A percentile compares a stretch with the other conserved stretches of the same genome.
phyloP scores from a whole-genome alignment of 495 filamentous ascomycete species.

The Endocarpon pusillum region DNA sequence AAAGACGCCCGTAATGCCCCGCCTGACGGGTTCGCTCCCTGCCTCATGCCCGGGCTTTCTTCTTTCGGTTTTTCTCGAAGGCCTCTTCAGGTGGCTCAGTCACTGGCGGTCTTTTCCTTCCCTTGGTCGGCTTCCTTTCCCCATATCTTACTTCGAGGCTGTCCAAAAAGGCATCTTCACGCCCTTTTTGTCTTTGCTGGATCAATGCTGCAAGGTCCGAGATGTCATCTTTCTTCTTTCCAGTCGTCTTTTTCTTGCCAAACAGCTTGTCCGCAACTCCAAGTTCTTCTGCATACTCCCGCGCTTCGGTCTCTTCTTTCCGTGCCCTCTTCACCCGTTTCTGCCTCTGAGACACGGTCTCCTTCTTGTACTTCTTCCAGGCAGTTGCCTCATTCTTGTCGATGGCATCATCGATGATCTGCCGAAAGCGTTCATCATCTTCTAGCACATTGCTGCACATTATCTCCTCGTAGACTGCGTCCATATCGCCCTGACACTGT shows the following conservation, averaged over 20 bases:
- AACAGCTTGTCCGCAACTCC: conserved; percentile 34
- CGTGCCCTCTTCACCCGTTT: conserved; percentile 44
- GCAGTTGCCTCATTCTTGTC: conserved; percentile 40
- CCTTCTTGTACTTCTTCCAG: conserved; percentile 52
- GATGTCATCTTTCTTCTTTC: conserved; percentile 16
- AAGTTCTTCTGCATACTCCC: conserved; percentile 50
- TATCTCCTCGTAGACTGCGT: conserved; percentile 56
- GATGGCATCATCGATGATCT: conserved; percentile 71
- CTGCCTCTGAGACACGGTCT: conserved; percentile 46
- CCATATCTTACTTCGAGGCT: conserved; percentile 60
- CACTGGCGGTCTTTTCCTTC: conserved; percentile 24
- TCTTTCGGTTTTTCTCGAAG: conserved; percentile 41
- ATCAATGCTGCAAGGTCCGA: conserved; percentile 41
- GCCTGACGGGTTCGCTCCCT: too few relatives aligned
- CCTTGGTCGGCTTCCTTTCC: conserved; percentile 13
- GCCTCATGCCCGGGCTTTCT: too few relatives aligned
- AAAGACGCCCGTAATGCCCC: too few relatives aligned
- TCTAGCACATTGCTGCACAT: conserved; percentile 74
- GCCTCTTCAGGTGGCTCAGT: conserved; percentile 49
- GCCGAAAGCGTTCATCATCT: conserved; percentile 72
- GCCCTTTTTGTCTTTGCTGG: conserved; percentile 32
- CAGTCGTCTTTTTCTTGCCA: conserved; percentile 15
- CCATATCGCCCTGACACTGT: conserved; percentile 51
- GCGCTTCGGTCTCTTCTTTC: conserved; percentile 55
- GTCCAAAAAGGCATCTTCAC: conserved; percentile 41